Base-by-base conservation (phyloP, 768 basidiomycete genomes). In the Steccherinum ochraceum region DNA sequence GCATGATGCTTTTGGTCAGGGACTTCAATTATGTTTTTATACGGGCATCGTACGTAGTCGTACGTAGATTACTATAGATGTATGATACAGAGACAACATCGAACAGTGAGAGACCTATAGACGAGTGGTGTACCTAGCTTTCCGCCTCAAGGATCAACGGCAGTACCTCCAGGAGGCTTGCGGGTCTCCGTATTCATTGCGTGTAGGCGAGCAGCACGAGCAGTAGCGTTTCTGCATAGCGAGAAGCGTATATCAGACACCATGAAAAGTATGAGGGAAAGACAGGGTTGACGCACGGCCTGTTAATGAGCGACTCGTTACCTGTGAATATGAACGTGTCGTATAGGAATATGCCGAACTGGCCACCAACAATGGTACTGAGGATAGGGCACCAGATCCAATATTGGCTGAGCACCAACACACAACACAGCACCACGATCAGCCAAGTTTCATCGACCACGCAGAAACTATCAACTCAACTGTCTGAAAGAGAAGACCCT, bases 301-400 rank as follows among this genome's bases (percentile, higher is more conserved):
- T 69, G 61, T 82, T 81, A 44, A 83, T 51, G 13, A 77, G 57
- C 43, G 73, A 77, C 46, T 85, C 81, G 4, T 70, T 56, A 18
- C 80, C 84, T 3, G 70, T 72, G 65, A 75, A 84, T 49, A 86
- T 49, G 53, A 84, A 69, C 2, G 67, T 42, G 58, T 87, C 85
- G 57, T 87, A 87, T 27, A 79, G 54, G 48, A 79, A 62, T 4
- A 72, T 69, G 11, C 79, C 85, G 4, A 35, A 67, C 60, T 63
- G 30, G 7, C 12, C 82, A 21, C 86, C 85, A 26, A 76, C 53
- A 58, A 86, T 76, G 7, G 83, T 77, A 1, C 68, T 81, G 26
- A 83, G 63, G n/a, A 84, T 59, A 3, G 82, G 78, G 57, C 80
- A 80, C 85, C 86, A 88, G 26, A 88, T 50, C 85, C 84, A 88